Percentiles rank a stretch among this genome's conserved stretches.
These are phyloP conservation scores for Choanephora cucurbitarum DNA, from an alignment of 371 early-diverging fungal genomes.

Conservation along the genomic window DNA sequence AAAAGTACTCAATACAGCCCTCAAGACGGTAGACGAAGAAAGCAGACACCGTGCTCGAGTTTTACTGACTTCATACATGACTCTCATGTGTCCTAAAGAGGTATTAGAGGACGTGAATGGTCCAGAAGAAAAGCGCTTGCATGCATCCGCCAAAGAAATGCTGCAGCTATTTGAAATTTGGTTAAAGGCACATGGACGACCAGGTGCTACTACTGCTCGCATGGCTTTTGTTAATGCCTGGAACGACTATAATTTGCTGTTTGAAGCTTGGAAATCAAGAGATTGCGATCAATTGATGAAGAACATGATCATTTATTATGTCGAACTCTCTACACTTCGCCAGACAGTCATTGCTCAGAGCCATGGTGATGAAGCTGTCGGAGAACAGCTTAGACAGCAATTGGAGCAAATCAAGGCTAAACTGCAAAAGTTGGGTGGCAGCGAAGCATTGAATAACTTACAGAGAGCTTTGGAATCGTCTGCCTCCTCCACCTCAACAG, in stretches of 20 bases:
- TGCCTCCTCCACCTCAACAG: constrained; percentile 15
- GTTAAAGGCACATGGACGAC: constrained; percentile 38
- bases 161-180: constrained; percentile 59
- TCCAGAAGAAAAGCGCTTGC: constrained; percentile 49
- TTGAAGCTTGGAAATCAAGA: constrained; percentile 72
- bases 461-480: constrained; percentile 25
- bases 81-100: constrained; percentile 62
- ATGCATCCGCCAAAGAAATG: constrained; percentile 47
- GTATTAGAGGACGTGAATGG: constrained; percentile 55
- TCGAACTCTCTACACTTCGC: constrained; percentile 71
- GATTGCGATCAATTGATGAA: constrained; percentile 64
- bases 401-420: constrained; percentile 37
- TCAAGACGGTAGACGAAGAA: constrained; percentile 31
- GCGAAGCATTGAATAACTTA: constrained; percentile 25
- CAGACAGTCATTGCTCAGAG: constrained; percentile 49
- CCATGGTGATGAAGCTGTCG: constrained; percentile 56
- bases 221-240: constrained; percentile 50
- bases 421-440: constrained; percentile 32
- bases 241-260: constrained; percentile 59
- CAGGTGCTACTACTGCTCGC: constrained; percentile 32
- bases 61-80: constrained; percentile 70
- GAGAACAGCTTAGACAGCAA: constrained; percentile 59
- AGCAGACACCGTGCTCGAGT: constrained; percentile 56
- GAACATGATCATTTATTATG: constrained; percentile 66
- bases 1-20: constrained; percentile 31